Base-by-base conservation (phyloP, 1,284 basidiomycete genomes). In the Trametes sp. region DNA sequence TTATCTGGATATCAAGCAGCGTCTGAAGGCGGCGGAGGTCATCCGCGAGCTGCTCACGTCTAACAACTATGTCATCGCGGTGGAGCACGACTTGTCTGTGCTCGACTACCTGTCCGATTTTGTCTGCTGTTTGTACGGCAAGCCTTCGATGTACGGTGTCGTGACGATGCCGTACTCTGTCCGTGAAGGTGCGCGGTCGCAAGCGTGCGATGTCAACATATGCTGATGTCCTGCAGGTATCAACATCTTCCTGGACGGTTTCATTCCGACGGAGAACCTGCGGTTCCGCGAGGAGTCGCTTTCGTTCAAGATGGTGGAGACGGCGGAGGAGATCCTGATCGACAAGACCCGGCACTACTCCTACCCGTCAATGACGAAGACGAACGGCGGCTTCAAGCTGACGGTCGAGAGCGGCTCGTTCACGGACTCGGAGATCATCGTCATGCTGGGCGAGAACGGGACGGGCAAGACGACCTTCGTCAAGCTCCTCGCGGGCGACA, bases 381-480 rank as follows among this genome's bases (percentile, higher is more conserved):
- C 96, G 0, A 86, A 96, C 49, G 96, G 96, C 36, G 76, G 76
- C 67, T 98, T 98, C 89, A 97, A 98, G 78, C 87, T 98, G 53
- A 92, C 94, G 50, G 93, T 98, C 62, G 87, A 96, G 71, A 80
- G 77, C 0, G 96, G 96, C 31, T 86, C 86, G 54, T 98, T 98
- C 79, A 95, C 95, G 19, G 95, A 98, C 75, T 97, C 95, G 1
- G 96, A 98, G 76, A 98, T 98, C 75, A 94, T 98, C 69, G 96
- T 98, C 75, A 93, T 98, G 89, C 82, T 98, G 36, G 96, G 96
- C 64, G 96, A 98, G 84, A 98, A 98, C 77, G 96, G 96, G 58
- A 98, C 95, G 11, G 96, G 96, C 50, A 98, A 98, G 84, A 98
- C 96, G 52, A 98, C 96, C 0, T 94, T 98, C 75, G 94, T 98